Conservation (phyloP, 306 rosid species). For the Ammopiptanthus mongolicus region DNA sequence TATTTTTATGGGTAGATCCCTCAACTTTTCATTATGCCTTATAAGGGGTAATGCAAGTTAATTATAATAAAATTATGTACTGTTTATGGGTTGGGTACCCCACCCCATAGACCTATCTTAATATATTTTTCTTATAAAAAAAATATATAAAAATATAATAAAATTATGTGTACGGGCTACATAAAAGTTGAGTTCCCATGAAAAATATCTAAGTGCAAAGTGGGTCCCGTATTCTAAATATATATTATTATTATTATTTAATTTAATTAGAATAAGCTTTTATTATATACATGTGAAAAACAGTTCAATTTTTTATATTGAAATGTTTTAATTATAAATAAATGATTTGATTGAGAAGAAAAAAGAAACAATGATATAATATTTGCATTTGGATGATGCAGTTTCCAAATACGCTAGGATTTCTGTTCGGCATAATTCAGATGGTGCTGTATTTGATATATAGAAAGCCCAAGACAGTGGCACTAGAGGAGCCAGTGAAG, state of each 20-base stretch:
- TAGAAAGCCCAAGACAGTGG: constrained; percentile 40
- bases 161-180: neutral
- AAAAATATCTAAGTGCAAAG: neutral
- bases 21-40: neutral
- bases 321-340: no score
- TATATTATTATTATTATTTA: no score
- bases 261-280: neutral
- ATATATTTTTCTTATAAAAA: no score
- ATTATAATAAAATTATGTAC: no score
- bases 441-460: constrained; percentile 65
- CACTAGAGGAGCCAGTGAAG: constrained; percentile 38
- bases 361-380: neutral
- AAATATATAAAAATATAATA: neutral
- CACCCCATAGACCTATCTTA: no score
- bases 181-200: neutral
- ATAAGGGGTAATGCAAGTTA: neutral
- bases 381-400: constrained; percentile 28
- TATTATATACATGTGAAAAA: neutral
- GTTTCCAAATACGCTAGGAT: constrained; percentile 83
- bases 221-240: neutral
- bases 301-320: neutral
- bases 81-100: no score
- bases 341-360: neutral
- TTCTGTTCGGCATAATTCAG: constrained; percentile 72
- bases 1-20: neutral